phyloP scores from a whole-genome alignment of 2,329 filamentous ascomycete species.

The Stachybotrys chlorohalonatus region DNA sequence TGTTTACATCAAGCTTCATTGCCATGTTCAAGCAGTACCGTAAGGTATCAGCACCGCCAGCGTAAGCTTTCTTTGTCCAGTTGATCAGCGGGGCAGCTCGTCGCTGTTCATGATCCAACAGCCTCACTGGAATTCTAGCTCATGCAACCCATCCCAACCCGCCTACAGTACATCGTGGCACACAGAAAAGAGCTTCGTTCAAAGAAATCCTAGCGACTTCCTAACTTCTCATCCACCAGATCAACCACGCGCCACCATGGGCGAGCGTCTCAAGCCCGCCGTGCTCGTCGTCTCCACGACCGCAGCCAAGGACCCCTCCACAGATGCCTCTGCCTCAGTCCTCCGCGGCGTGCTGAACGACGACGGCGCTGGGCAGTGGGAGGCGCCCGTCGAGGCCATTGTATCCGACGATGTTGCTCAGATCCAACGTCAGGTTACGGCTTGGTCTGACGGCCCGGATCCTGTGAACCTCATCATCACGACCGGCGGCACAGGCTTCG shows the following conservation, averaged over 20 bases:
- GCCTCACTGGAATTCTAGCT: too few species aligned
- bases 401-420: conserved; percentile 66
- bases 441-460: conserved; percentile 62
- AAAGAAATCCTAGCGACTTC: too few species aligned
- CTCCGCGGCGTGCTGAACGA: conserved; percentile 61
- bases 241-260: conserved; percentile 10
- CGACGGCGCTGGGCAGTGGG: conserved; percentile 64
- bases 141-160: too few species aligned
- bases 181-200: too few species aligned
- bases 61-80: too few species aligned
- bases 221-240: background rate
- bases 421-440: conserved; percentile 65
- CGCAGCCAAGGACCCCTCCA: conserved; percentile 66
- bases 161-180: too few species aligned
- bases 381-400: conserved; percentile 59
- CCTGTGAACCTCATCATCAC: conserved; percentile 71
- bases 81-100: too few species aligned
- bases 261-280: conserved; percentile 53
- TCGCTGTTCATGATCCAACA: too few species aligned
- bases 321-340: conserved; percentile 62
- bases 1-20: too few species aligned
- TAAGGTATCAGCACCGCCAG: too few species aligned
- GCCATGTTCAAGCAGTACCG: too few species aligned
- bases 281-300: conserved; percentile 90
- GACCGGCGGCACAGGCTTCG: conserved; percentile 90